These are phyloP conservation scores for Ambrosia artemisiifolia DNA, from an alignment of 129 eudicot species.

Conservation along the genomic window DNA sequence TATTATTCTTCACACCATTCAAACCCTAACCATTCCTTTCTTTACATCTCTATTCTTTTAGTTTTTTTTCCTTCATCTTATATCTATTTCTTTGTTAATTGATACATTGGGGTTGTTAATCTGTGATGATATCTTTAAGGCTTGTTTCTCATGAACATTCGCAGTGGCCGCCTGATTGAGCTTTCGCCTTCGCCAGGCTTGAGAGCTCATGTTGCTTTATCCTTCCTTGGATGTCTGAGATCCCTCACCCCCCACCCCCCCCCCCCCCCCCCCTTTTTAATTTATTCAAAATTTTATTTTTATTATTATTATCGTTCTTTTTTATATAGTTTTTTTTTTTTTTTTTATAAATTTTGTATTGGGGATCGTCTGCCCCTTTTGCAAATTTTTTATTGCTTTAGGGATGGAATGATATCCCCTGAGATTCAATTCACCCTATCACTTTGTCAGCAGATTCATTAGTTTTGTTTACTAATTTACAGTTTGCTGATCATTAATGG, in stretches of 20 bases:
- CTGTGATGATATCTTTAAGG: conserved; percentile 46
- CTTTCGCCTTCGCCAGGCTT: conserved; percentile 52
- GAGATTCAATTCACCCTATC: conserved; percentile 25
- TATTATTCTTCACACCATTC: background rate
- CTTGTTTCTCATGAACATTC: conserved; percentile 68
- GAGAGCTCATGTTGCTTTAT: conserved; percentile 39
- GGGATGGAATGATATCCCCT: conserved; percentile 29
- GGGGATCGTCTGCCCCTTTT: conserved; percentile 45
- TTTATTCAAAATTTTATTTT: no score
- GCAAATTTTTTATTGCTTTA: conserved; percentile 27
- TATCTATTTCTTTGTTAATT: background rate
- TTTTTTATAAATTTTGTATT: background rate
- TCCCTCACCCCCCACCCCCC: background rate
- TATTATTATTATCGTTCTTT: no score
- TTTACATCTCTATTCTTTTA: no score
- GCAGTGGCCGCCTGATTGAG: conserved; percentile 72
- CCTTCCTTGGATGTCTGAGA: conserved; percentile 49
- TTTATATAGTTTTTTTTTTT: background rate
- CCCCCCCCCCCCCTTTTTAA: no score
- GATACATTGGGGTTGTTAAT: background rate
- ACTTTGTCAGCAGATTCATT: conserved; percentile 34
- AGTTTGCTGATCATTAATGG: conserved; percentile 31
- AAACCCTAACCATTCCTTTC: background rate
- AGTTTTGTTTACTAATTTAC: background rate
- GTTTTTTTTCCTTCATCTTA: no score